phyloP scores from a whole-genome alignment of 257 asterid species.

The Gardenia jasminoides region DNA sequence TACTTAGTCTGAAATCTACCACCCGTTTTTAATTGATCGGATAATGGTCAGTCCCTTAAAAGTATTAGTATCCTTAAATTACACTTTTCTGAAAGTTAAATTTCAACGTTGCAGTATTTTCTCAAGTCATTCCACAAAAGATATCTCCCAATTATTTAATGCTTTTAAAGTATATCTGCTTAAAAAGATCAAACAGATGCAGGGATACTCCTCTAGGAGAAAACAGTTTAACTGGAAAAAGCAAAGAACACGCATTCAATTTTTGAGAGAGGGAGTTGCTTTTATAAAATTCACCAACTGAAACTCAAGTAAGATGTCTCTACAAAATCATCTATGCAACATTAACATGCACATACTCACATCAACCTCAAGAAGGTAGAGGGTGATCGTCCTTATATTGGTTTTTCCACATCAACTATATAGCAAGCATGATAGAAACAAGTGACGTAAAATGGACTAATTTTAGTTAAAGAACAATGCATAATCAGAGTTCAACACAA shows the following conservation, averaged over 20 bases:
- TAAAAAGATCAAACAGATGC: neutral
- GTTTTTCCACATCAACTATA: neutral
- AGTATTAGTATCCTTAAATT: neutral
- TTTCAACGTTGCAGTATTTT: neutral
- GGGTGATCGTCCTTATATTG: neutral
- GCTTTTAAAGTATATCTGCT: neutral
- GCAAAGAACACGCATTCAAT: neutral
- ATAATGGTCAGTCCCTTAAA: neutral
- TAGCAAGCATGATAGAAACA: neutral
- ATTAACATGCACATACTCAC: neutral
- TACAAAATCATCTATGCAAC: neutral
- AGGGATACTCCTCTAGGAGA: neutral
- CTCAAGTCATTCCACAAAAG: neutral
- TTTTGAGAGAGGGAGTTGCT: neutral
- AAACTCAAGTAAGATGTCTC: neutral
- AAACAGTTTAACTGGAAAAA: neutral
- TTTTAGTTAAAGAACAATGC: neutral
- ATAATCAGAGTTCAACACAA: neutral
- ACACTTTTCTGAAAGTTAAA: neutral
- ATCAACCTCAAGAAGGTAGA: neutral
- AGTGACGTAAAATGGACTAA: neutral
- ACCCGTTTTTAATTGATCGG: neutral
- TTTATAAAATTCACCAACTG: neutral
- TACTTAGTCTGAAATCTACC: neutral
- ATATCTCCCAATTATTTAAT: neutral